These are phyloP conservation scores for Ustilago esculenta DNA, from an alignment of 1,284 basidiomycete genomes.

Conservation along the genomic window DNA sequence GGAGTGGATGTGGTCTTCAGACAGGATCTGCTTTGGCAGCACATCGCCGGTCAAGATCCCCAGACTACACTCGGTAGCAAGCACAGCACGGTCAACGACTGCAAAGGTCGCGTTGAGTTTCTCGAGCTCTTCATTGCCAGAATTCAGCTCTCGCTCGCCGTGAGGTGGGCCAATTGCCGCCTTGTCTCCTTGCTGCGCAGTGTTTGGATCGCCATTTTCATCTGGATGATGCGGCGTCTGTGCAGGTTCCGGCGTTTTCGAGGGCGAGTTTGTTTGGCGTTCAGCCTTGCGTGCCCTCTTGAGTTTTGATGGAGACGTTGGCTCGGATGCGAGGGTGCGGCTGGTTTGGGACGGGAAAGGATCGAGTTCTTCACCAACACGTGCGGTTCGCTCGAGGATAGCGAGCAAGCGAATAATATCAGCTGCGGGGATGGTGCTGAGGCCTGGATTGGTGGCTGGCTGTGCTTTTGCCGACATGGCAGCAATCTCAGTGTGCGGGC, in stretches of 20 bases:
- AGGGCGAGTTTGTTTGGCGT: constrained; percentile 13
- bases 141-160: constrained; percentile 70
- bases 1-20: constrained; percentile 85
- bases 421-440: constrained; percentile 23
- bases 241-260: constrained; percentile 32
- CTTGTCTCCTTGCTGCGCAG: background rate
- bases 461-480: constrained; percentile 13
- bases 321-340: constrained; percentile 9
- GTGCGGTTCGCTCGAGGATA: constrained; percentile 50
- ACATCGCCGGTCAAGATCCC: constrained; percentile 79
- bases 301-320: constrained; percentile 23
- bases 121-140: constrained; percentile 71
- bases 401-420: constrained; percentile 40
- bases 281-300: constrained; percentile 27
- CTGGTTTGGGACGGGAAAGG: constrained; percentile 42
- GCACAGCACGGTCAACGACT: constrained; percentile 67
- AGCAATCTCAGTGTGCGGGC: constrained; percentile 22
- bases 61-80: constrained; percentile 84
- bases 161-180: background rate
- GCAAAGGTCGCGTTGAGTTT: constrained; percentile 43
- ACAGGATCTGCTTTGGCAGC: constrained; percentile 80
- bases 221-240: constrained; percentile 3
- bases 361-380: constrained; percentile 31
- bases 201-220: background rate
- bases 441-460: constrained; percentile 9